Base-by-base conservation (phyloP, 176 grass and related monocot genomes). In the Eleusine coracana region DNA sequence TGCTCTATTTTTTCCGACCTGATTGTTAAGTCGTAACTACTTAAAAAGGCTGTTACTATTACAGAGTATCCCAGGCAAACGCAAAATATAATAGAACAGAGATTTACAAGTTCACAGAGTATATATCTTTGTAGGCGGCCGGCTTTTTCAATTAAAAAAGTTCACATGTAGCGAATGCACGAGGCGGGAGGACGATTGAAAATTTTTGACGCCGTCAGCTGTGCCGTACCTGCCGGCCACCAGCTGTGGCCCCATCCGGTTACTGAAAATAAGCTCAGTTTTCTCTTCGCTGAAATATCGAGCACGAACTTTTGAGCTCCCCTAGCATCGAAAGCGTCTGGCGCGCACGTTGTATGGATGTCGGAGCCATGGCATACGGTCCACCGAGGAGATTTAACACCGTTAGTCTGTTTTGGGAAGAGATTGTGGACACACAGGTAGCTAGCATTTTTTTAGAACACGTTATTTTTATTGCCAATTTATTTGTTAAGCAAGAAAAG, bases 151-250 rank as follows among this genome's bases (percentile, higher is more conserved):
- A 31, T 14, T 64, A 64, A 29, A 80, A 38, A 55, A 1, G 14
- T 17, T 18, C 3, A 71, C 50, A 40, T 12, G 21, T 23, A 41
- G 49, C 48, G 20, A 45, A 23, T 31, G 67, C 10, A 6, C 67
- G 36, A 59, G 71, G 77, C 78, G 87, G 72, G 83, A 82, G 60
- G 28, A 70, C 11, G 71, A 71, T 85, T 66, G 3, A 56, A 72
- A 77, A 48, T 70, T 36, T n/a, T 74, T 82, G 83, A 82, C 84
- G 69, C 10, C 45, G 68, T 87, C 80, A 74, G 36, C 75, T 41
- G 75, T 36, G 9, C 23, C 59, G 36, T 67, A 90, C 62, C 75
- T 87, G 75, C 80, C 84, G 84, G 74, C 80, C 80, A 87, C 58
- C 84, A 68, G 60, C 38, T 74, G 83, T 56, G 59, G 0, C 76